phyloP scores from a whole-genome alignment of 139 green algal genomes.

The Chlorokybus atmophyticus region DNA sequence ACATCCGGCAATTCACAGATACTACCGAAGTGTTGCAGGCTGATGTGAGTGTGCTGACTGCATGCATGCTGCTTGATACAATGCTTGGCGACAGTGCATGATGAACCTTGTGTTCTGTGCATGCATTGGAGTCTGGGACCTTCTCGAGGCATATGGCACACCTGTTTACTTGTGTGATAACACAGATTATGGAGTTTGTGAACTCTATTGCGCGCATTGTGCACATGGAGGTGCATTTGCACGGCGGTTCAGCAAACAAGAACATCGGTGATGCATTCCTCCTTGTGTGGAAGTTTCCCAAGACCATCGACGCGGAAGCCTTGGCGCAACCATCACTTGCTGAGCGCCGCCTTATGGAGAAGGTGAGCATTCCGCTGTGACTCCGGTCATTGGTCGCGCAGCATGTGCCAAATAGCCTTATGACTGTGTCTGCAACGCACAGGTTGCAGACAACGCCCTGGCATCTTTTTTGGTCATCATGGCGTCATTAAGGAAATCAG shows the following conservation, averaged over 20 bases:
- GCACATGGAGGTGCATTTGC: conserved; percentile 67
- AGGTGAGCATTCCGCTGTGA: too few species aligned
- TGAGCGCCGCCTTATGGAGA: too few species aligned
- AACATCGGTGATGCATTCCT: conserved; percentile 97
- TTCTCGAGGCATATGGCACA: too few species aligned
- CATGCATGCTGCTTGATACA: too few species aligned
- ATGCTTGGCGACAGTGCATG: too few species aligned
- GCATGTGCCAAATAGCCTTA: too few species aligned
- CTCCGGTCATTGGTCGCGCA: too few species aligned
- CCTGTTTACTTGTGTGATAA: too few species aligned
- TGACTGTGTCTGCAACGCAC: too few species aligned
- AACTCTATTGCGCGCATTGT: conserved; percentile 90
- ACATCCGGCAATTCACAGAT: conserved; percentile 92
- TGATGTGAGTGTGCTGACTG: not conserved
- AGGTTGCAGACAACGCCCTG: conserved; percentile 78
- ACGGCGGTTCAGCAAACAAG: conserved; percentile 90
- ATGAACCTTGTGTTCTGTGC: too few species aligned
- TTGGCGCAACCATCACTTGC: too few species aligned
- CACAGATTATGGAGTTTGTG: conserved; percentile 91
- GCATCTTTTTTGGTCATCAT: conserved; percentile 80
- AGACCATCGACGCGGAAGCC: conserved; percentile 1
- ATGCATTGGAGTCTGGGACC: too few species aligned
- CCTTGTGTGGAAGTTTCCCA: conserved; percentile 51
- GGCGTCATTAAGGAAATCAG: conserved; percentile 48
- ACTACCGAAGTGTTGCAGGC: conserved; percentile 75